Percentiles rank a stretch among this genome's conserved stretches.
phyloP scores from a whole-genome alignment of 148 eudicot species.

The Gaultheria prostrata region DNA sequence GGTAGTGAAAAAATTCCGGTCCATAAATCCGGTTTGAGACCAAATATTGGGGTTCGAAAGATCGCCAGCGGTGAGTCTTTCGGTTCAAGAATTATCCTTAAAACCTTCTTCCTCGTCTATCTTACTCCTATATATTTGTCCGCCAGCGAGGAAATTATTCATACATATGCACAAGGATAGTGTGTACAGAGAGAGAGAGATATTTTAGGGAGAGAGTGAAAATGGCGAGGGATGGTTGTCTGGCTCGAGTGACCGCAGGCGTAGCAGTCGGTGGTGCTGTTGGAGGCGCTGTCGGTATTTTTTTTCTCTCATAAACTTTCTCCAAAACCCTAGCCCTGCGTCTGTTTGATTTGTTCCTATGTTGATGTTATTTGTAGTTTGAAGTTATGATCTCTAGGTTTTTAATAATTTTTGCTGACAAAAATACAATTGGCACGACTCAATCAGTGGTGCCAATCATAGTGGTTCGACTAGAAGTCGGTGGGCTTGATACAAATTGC shows the following conservation, averaged over 20 bases:
- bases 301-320: neutral
- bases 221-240: constrained; percentile 83
- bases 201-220: constrained; percentile 3
- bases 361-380: neutral
- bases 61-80: neutral
- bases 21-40: neutral
- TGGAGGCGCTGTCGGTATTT: constrained; percentile 84
- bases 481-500: neutral
- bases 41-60: neutral
- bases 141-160: neutral
- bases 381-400: neutral
- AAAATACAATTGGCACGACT: neutral
- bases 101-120: neutral
- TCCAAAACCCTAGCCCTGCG: constrained; percentile 15
- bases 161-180: neutral
- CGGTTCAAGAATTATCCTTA: neutral
- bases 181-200: neutral
- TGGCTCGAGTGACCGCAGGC: constrained; percentile 72
- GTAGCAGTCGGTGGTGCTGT: constrained; percentile 85
- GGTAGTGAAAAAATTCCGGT: no score
- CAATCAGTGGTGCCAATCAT: neutral
- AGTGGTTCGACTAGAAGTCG: neutral
- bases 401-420: neutral
- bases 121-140: neutral
- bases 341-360: neutral